Percentiles rank a stretch among this genome's conserved stretches.
Evolutionary conservation across 208 protist genomes (phyloP).

Genomic region (Trypanosoma congolense): DNA sequence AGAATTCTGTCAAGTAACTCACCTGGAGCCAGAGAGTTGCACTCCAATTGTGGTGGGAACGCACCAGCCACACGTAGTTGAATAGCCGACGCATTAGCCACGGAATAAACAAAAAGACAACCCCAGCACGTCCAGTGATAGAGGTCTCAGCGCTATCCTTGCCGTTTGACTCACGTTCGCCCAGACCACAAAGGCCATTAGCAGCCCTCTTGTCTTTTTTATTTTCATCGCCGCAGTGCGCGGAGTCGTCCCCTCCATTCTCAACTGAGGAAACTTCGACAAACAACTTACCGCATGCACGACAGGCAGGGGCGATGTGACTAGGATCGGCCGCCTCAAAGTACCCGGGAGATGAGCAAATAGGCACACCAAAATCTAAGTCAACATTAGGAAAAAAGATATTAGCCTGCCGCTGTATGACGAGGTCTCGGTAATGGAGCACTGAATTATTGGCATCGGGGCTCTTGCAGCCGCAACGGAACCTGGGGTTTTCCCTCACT

Average conservation of each 20-base stretch:
- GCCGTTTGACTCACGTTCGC: background rate
- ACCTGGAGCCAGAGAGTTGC: conserved; percentile 67
- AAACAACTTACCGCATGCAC: conserved; percentile 69
- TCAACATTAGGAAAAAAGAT: conserved; percentile 70
- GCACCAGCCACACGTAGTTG: conserved; percentile 75
- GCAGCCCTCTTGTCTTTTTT: conserved; percentile 23
- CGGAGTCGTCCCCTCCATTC: conserved; percentile 13
- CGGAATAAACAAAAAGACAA: conserved; percentile 62
- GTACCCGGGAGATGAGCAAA: conserved; percentile 56
- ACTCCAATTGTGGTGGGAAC: conserved; percentile 65
- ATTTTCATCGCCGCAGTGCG: conserved; percentile 16
- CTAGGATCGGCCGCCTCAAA: conserved; percentile 76
- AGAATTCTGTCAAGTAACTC: conserved; percentile 76
- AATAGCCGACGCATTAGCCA: conserved; percentile 72
- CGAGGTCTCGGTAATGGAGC: conserved; percentile 42
- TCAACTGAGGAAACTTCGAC: conserved; percentile 6
- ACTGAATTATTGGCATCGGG: conserved; percentile 33
- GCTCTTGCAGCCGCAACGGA: conserved; percentile 57
- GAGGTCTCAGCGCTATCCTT: background rate
- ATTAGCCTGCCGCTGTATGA: conserved; percentile 56
- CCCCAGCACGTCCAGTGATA: conserved; percentile 7
- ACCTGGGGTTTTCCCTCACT: conserved; percentile 48
- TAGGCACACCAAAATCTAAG: conserved; percentile 78
- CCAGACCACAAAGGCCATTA: no score
- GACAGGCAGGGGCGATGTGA: conserved; percentile 60